phyloP scores from a whole-genome alignment of 257 asterid species.

The Solanum microdontum region DNA sequence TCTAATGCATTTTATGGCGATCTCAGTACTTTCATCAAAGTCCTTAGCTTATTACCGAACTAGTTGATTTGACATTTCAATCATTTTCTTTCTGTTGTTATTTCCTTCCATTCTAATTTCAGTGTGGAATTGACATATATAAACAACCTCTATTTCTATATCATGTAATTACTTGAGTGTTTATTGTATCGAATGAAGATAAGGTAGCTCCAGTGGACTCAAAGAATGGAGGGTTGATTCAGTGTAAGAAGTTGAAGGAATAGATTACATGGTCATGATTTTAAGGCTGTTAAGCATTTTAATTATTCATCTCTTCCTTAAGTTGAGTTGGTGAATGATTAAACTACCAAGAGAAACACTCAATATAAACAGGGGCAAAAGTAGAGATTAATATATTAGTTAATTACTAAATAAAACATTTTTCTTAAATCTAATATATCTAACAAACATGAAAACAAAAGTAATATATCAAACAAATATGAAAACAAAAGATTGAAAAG shows the following conservation, averaged over 20 bases:
- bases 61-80: neutral
- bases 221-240: slow-evolving; percentile 14
- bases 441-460: too few relatives aligned
- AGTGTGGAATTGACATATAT: neutral
- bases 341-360: too few relatives aligned
- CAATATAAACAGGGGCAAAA: neutral
- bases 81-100: neutral
- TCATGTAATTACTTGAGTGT: neutral
- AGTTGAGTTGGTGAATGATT: too few relatives aligned
- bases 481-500: too few relatives aligned
- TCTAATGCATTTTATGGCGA: neutral
- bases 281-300: slow-evolving; percentile 5
- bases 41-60: neutral
- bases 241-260: slow-evolving; percentile 15
- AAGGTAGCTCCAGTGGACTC: neutral
- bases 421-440: too few relatives aligned
- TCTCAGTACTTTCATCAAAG: neutral
- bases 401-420: too few relatives aligned
- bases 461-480: too few relatives aligned
- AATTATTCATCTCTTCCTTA: neutral
- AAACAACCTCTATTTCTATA: neutral
- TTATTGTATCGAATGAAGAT: too few relatives aligned
- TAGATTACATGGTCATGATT: slow-evolving; percentile 32
- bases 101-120: neutral
- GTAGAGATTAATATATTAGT: neutral